phyloP scores from a whole-genome alignment of 1,284 basidiomycete species.

The Ceratobasidium sp. region DNA sequence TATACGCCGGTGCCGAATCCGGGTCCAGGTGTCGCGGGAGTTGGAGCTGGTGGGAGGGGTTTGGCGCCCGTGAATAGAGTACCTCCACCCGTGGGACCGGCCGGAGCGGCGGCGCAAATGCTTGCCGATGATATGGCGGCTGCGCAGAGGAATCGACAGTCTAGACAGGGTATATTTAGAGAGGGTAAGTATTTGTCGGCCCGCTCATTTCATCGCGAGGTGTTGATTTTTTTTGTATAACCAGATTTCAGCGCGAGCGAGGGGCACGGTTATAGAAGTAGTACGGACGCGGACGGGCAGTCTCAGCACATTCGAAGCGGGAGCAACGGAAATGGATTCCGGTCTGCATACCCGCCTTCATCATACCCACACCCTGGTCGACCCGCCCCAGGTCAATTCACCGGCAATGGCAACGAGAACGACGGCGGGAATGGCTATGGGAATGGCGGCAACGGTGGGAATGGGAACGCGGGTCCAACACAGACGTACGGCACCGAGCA shows the following conservation, averaged over 20 bases:
- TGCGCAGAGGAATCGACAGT: background rate
- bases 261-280: slow-evolving; percentile 36
- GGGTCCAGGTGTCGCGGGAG: slow-evolving; percentile 38
- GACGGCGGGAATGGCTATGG: background rate
- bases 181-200: slow-evolving; percentile 5
- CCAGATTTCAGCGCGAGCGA: slow-evolving; percentile 38
- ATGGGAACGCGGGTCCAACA: too few relatives aligned
- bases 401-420: slow-evolving; percentile 7
- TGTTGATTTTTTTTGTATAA: background rate
- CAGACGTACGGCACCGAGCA: background rate
- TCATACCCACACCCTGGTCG: slow-evolving; percentile 11
- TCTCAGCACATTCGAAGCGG: slow-evolving; percentile 21
- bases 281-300: slow-evolving; percentile 28
- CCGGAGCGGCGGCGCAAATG: slow-evolving; percentile 6
- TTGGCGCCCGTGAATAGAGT: slow-evolving; percentile 19
- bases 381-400: background rate
- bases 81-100: slow-evolving; percentile 2
- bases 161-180: slow-evolving; percentile 22
- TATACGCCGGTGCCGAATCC: slow-evolving; percentile 22
- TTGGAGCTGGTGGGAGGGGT: slow-evolving; percentile 39
- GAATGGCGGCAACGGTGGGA: background rate
- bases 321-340: slow-evolving; percentile 8
- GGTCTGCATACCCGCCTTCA: slow-evolving; percentile 21
- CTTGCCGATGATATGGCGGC: slow-evolving; percentile 4
- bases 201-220: background rate